Evolutionary conservation across 805 yeast genomes (phyloP), one percentile per base, ranked within the genome.

Genomic region (Scheffersomyces lignosus): DNA sequence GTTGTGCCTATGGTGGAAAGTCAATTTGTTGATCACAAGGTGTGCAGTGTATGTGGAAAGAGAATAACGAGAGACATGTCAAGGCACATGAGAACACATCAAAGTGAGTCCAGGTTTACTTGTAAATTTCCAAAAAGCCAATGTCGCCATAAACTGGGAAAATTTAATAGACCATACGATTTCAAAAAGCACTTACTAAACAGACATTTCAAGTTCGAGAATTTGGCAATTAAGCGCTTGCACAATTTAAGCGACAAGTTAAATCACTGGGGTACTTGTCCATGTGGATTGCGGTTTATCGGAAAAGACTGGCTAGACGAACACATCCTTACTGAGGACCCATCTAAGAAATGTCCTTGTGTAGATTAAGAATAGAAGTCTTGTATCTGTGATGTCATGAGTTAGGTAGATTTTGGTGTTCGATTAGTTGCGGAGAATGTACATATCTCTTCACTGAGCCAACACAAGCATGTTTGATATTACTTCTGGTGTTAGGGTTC

Each of bases 111-210:
- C 5, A 59, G 85, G 25, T 81, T 81, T 52, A 67, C 58, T 24
- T 81, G 87, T 52, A 66, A 75, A 13, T 80, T 70, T 47, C 85
- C 85, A 6, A 63, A 71, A 33, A 60, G 60, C n/a, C 58, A 59
- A 30, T 81, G 87, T 51, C 58, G 70, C 3, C 86, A 80, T 52
- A 78, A 73, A 48, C 68, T 80, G 10, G 81, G 84, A 18, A 75
- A 66, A 48, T 81, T 81, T 62, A 81, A 81, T 58, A 63, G 87
- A 33, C 83, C 83, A 4, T 81, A 81, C 53, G 87, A 81, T 53
- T 79, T 66, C 64, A 81, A 81, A 51, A 81, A 81, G 50, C 87
- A 81, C 51, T 56, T 81, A 36, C 58, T 81, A 27, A 81, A 80
- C 51, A 64, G 73, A 35, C 87, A 81, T 46, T 81, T 81, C 51